phyloP scores from a whole-genome alignment of 805 yeast species.

The Starmerella bombicola region DNA sequence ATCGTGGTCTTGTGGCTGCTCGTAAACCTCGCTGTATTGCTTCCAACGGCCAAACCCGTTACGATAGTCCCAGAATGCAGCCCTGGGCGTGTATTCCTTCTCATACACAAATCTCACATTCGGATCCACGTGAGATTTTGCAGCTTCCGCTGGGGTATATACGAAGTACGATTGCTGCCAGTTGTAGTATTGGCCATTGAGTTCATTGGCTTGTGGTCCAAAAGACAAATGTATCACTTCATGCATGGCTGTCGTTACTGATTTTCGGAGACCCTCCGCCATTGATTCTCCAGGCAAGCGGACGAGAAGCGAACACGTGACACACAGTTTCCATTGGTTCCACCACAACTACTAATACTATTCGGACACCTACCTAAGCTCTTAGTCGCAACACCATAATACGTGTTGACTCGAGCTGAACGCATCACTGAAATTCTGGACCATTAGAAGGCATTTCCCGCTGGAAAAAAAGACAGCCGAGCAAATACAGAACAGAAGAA shows the following conservation, averaged over 20 bases:
- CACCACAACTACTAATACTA: too few species aligned
- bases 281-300: too few species aligned
- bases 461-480: too few species aligned
- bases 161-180: slow-evolving; percentile 58
- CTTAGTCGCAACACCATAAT: too few species aligned
- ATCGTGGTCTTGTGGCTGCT: slow-evolving; percentile 2
- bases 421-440: too few species aligned
- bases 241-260: slow-evolving; percentile 47
- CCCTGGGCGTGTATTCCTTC: slow-evolving; percentile 65
- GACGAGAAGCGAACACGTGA: too few species aligned
- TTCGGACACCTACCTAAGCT: too few species aligned
- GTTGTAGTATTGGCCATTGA: slow-evolving; percentile 72
- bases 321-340: too few species aligned
- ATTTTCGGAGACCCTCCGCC: too few species aligned
- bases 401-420: too few species aligned
- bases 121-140: slow-evolving; percentile 33
- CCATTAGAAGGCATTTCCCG: too few species aligned
- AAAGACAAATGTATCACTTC: slow-evolving; percentile 63
- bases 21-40: slow-evolving; percentile 7
- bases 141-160: slow-evolving; percentile 30
- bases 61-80: slow-evolving; percentile 64
- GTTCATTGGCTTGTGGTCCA: slow-evolving; percentile 62
- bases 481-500: too few species aligned
- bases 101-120: slow-evolving; percentile 38
- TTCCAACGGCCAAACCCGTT: slow-evolving; percentile 53